A percentile compares a stretch with the other conserved stretches of the same genome.
Conservation (phyloP, 345 rosid species). For the Conringia planisiliqua region DNA sequence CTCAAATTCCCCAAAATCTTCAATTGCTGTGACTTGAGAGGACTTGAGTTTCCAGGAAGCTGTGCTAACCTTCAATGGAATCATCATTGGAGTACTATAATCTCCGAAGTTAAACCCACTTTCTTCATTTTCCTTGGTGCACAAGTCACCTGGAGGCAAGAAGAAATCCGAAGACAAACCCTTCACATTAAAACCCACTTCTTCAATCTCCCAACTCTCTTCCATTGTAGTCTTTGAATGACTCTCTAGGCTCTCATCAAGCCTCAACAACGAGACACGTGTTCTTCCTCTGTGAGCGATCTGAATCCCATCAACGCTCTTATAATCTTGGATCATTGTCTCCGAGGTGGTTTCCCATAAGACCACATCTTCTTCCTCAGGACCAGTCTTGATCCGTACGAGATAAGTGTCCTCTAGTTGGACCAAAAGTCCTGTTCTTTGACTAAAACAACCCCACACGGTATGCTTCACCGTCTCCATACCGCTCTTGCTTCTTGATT, state of each 20-base stretch:
- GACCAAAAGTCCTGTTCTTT: conserved; percentile 78
- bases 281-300: conserved; percentile 79
- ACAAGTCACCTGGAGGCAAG: conserved; percentile 79
- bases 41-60: conserved; percentile 44
- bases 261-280: conserved; percentile 53
- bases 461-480: conserved; percentile 73
- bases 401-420: conserved; percentile 73
- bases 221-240: conserved; percentile 86
- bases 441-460: conserved; percentile 85
- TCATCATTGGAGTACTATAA: conserved; percentile 24
- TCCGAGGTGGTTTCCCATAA: conserved; percentile 90
- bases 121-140: conserved; percentile 54
- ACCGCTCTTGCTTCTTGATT: conserved; percentile 57
- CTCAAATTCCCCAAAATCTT: conserved; percentile 41
- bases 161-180: conserved; percentile 86
- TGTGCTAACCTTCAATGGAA: conserved; percentile 47
- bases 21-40: conserved; percentile 60
- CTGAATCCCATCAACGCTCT: conserved; percentile 70
- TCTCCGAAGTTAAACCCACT: conserved; percentile 15
- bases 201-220: conserved; percentile 88
- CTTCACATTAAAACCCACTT: conserved; percentile 77
- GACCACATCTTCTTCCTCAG: conserved; percentile 41
- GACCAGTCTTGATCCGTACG: conserved; percentile 49
- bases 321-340: conserved; percentile 64
- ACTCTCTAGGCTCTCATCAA: conserved; percentile 53